These are phyloP conservation scores for Volutella citrinella DNA, from an alignment of 2,329 filamentous ascomycete genomes.

Conservation along the genomic window DNA sequence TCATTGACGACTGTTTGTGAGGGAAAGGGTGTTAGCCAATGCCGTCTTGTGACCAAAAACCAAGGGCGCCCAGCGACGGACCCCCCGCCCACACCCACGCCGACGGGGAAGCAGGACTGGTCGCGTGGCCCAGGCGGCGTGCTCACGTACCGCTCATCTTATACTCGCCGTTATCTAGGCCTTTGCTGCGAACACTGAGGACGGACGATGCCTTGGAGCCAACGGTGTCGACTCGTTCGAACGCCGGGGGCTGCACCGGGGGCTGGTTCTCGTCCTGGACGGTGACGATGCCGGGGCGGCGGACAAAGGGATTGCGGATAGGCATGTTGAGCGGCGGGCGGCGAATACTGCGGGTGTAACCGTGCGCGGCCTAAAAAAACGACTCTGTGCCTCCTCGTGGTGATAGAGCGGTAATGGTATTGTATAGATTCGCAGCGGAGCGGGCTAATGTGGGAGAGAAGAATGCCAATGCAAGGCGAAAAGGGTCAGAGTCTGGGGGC, in stretches of 20 bases:
- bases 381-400: too few species aligned
- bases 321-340: slow-evolving; percentile 48
- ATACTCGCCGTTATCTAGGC: slow-evolving; percentile 68
- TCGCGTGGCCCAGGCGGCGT: slow-evolving; percentile 7
- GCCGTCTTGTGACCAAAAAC: slow-evolving; percentile 20
- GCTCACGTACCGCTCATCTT: slow-evolving; percentile 70
- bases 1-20: slow-evolving; percentile 78
- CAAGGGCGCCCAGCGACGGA: slow-evolving; percentile 14
- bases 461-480: too few species aligned
- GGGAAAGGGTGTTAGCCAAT: slow-evolving; percentile 23
- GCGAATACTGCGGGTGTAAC: too few species aligned
- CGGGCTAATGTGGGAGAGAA: too few species aligned
- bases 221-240: slow-evolving; percentile 61
- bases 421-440: too few species aligned
- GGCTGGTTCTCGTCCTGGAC: slow-evolving; percentile 52
- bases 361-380: too few species aligned
- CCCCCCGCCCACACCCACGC: slow-evolving; percentile 5
- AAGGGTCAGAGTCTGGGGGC: slow-evolving; percentile 1
- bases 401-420: too few species aligned
- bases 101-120: slow-evolving; percentile 9
- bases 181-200: slow-evolving; percentile 60
- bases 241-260: slow-evolving; percentile 43
- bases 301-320: slow-evolving; percentile 70
- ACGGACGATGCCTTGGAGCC: slow-evolving; percentile 61
- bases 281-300: slow-evolving; percentile 49